A percentile compares a stretch with the other conserved stretches of the same genome.
These are phyloP conservation scores for Tylopilus sp. DNA, from an alignment of 768 basidiomycete genomes.

Conservation along the genomic window DNA sequence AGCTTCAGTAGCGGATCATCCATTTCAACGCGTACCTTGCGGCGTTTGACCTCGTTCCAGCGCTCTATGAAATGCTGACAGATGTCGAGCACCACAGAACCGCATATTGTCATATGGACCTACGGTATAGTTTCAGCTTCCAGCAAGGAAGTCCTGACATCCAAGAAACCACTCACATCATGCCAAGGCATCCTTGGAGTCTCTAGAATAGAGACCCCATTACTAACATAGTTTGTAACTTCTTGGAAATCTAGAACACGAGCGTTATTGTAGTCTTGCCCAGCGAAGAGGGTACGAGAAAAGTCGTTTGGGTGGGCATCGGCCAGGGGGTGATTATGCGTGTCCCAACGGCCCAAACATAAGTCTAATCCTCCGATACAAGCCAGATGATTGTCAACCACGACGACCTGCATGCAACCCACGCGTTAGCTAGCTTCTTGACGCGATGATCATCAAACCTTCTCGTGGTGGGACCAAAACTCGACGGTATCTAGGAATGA, in stretches of 20 bases:
- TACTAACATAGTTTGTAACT: constrained; percentile 74
- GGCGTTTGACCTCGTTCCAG: constrained; percentile 87
- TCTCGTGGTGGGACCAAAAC: constrained; percentile 94
- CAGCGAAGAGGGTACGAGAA: constrained; percentile 79
- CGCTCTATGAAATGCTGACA: constrained; percentile 91
- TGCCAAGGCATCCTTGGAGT: constrained; percentile 92
- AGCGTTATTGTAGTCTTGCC: constrained; percentile 92
- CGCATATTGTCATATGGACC: constrained; percentile 83
- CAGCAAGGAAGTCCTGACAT: not conserved
- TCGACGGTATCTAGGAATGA: constrained; percentile 58
- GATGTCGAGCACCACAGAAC: constrained; percentile 83
- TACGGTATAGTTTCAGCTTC: constrained; percentile 25
- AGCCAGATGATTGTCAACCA: constrained; percentile 82
- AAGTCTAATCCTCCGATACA: constrained; percentile 93
- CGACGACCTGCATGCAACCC: constrained; percentile 48
- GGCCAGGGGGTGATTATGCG: constrained; percentile 82
- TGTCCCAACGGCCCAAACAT: constrained; percentile 98
- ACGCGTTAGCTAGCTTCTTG: not conserved
- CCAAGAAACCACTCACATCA: constrained; percentile 58
- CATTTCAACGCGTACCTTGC: constrained; percentile 48
- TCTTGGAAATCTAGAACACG: constrained; percentile 81
- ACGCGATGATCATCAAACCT: constrained; percentile 34
- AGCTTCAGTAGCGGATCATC: not conserved
- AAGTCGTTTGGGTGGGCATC: constrained; percentile 92
- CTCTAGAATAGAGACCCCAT: constrained; percentile 63